Percentiles rank a stretch among this genome's conserved stretches.
phyloP scores from a whole-genome alignment of 2,329 filamentous ascomycete species.

The Pestalotiopsis sp. region DNA sequence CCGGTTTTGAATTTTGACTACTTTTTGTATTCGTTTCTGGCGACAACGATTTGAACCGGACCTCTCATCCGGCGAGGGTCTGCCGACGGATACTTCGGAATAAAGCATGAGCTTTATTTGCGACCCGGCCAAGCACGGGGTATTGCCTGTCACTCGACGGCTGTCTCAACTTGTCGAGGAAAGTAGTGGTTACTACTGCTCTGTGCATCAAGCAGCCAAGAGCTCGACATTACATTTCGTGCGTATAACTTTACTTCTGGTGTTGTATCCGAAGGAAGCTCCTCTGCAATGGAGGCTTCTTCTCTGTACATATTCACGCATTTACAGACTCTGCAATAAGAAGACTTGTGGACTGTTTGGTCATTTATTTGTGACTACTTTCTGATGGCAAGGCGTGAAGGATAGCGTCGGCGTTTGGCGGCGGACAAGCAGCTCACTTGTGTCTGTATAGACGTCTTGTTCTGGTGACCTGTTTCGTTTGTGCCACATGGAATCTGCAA shows the following conservation, averaged over 20 bases:
- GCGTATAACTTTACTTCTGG: conserved; percentile 2
- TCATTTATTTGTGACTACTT: neutral
- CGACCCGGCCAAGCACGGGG: neutral
- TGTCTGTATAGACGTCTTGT: neutral
- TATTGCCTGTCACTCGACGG: neutral
- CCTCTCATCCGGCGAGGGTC: neutral
- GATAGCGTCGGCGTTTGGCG: neutral
- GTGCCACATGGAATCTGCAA: neutral
- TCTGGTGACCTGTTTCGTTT: neutral
- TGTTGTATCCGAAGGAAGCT: neutral
- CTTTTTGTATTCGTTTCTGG: neutral
- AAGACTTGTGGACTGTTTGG: neutral
- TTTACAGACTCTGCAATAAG: neutral
- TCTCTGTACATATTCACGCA: conserved; percentile 3
- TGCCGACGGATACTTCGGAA: neutral
- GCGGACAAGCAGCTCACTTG: neutral
- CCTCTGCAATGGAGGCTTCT: neutral
- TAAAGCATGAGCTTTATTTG: neutral
- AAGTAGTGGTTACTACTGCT: neutral
- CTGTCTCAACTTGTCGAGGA: neutral
- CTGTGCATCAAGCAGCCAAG: neutral
- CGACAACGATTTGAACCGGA: neutral
- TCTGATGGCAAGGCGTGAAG: neutral
- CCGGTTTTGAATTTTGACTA: neutral
- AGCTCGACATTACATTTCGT: neutral